These are phyloP conservation scores for Apiotrichum mycotoxinovorans DNA, from an alignment of 1,284 basidiomycete genomes.

Conservation along the genomic window DNA sequence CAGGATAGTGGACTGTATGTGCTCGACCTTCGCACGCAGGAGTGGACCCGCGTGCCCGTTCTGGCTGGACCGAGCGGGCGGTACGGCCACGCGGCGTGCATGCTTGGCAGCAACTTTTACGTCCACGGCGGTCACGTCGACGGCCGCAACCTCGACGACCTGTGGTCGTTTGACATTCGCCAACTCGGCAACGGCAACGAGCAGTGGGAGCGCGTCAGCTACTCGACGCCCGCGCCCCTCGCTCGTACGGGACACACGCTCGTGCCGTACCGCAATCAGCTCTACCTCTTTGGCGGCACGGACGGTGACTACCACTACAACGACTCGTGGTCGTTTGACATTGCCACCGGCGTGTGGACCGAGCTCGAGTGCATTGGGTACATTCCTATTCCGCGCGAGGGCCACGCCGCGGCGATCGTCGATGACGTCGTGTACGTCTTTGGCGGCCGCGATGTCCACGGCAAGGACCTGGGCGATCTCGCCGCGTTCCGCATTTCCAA, in stretches of 20 bases:
- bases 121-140: constrained; percentile 98
- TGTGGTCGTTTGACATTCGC: constrained; percentile 96
- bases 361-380: constrained; percentile 96
- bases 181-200: constrained; percentile 54
- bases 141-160: constrained; percentile 88
- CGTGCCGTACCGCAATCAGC: constrained; percentile 77
- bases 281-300: constrained; percentile 95
- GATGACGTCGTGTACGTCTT: constrained; percentile 99
- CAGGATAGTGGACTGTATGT: constrained; percentile 94
- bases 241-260: constrained; percentile 88
- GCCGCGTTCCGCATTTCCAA: constrained; percentile 91
- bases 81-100: constrained; percentile 93
- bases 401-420: constrained; percentile 92
- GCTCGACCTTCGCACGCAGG: constrained; percentile 91
- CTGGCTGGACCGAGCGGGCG: constrained; percentile 77
- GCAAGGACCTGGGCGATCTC: constrained; percentile 90
- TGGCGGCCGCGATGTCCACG: constrained; percentile 94
- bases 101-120: constrained; percentile 87
- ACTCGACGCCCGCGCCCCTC: constrained; percentile 15
- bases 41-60: constrained; percentile 82
- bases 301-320: constrained; percentile 99
- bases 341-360: constrained; percentile 76
- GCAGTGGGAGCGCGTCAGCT: constrained; percentile 60
- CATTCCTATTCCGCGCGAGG: constrained; percentile 93
- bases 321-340: constrained; percentile 96